These are phyloP conservation scores for Calamus simplicifolius DNA, from an alignment of 176 grass and related monocot genomes.

Conservation along the genomic window DNA sequence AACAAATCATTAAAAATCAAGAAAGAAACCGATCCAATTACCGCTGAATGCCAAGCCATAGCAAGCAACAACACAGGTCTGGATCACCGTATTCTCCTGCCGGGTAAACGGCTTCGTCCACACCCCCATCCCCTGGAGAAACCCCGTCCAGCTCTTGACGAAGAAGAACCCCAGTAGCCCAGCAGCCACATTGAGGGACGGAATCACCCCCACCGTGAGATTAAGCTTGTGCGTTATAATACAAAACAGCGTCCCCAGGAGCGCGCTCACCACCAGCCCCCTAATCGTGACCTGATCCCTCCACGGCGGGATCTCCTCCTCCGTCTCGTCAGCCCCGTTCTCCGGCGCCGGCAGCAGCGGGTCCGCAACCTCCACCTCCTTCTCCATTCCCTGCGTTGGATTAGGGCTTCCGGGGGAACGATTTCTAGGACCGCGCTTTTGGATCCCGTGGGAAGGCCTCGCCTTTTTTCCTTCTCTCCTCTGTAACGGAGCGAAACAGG, in stretches of 20 bases:
- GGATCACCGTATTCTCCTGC: slow-evolving; percentile 94
- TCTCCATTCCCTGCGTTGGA: slow-evolving; percentile 28
- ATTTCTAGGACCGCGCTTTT: too few species aligned
- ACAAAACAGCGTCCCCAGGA: slow-evolving; percentile 63
- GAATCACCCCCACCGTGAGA: slow-evolving; percentile 68
- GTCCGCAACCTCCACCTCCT: slow-evolving; percentile 30
- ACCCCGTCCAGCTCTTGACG: slow-evolving; percentile 38
- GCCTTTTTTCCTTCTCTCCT: too few species aligned
- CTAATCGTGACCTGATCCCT: slow-evolving; percentile 57
- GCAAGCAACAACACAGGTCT: slow-evolving; percentile 84
- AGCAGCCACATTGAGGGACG: slow-evolving; percentile 66
- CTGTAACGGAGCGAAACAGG: too few species aligned
- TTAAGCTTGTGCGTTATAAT: slow-evolving; percentile 85
- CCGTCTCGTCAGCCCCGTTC: not conserved
- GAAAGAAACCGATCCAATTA: slow-evolving; percentile 19
- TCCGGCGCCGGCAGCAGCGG: slow-evolving; percentile 28
- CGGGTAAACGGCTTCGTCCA: slow-evolving; percentile 62
- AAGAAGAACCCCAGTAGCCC: slow-evolving; percentile 71
- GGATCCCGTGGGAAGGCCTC: too few species aligned
- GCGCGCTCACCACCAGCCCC: slow-evolving; percentile 43
- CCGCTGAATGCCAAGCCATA: slow-evolving; percentile 74
- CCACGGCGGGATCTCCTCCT: slow-evolving; percentile 49
- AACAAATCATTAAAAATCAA: not conserved
- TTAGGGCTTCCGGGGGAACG: not conserved
- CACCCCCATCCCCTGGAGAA: slow-evolving; percentile 30